Evolutionary conservation across 495 filamentous ascomycete genomes (phyloP).

Genomic region (Penicillium nucicola): DNA sequence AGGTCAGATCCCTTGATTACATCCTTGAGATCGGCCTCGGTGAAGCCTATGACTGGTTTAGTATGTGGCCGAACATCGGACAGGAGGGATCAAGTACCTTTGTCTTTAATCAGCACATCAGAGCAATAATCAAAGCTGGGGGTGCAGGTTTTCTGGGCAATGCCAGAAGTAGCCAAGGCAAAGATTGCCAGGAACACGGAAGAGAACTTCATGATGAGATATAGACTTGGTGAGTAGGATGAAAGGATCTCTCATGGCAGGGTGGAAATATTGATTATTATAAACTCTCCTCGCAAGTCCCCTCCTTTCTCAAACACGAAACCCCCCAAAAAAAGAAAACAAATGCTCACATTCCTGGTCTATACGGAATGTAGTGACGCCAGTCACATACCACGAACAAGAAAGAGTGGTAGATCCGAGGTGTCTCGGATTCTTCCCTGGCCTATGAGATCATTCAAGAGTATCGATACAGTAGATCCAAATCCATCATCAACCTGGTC

Average conservation of each 20-base stretch:
- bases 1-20: conserved; percentile 30
- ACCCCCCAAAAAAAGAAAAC: too few relatives aligned
- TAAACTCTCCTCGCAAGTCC: not conserved
- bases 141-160: conserved; percentile 35
- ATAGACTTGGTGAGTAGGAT: not conserved
- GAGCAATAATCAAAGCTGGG: conserved; percentile 44
- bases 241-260: not conserved
- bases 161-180: conserved; percentile 20
- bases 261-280: not conserved
- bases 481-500: too few relatives aligned
- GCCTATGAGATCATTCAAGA: not conserved
- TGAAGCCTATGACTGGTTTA: conserved; percentile 26
- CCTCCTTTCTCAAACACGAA: not conserved
- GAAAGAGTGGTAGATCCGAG: not conserved
- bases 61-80: not conserved
- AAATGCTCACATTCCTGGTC: conserved; percentile 12
- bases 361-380: conserved; percentile 20
- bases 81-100: conserved; percentile 19
- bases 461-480: too few relatives aligned
- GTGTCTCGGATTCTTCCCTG: not conserved
- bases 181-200: conserved; percentile 24
- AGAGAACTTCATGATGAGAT: conserved; percentile 25
- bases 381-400: conserved; percentile 7
- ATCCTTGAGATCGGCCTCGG: conserved; percentile 29
- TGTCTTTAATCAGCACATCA: conserved; percentile 26